phyloP scores from a whole-genome alignment of 2,329 filamentous ascomycete species.

The Magnaporthiopsis rhizophila region DNA sequence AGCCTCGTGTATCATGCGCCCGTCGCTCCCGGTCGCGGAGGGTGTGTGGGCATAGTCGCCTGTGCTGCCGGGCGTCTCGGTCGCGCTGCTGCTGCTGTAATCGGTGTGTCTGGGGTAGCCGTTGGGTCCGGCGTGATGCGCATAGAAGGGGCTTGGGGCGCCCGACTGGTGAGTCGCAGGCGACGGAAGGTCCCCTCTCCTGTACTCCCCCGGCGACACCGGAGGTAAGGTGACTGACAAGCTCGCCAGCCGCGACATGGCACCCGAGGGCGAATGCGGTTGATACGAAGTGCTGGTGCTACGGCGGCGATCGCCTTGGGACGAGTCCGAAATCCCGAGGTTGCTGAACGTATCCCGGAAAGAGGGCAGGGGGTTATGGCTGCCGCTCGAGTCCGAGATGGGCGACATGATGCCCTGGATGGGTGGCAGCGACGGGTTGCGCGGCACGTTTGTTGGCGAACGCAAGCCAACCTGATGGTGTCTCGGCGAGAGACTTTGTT shows the following conservation, averaged over 20 bases:
- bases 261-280: conserved; percentile 27
- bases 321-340: conserved; percentile 16
- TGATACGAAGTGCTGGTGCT: conserved; percentile 11
- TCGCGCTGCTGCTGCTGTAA: conserved; percentile 32
- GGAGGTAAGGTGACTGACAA: conserved; percentile 31
- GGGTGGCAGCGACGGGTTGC: conserved; percentile 19
- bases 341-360: conserved; percentile 28
- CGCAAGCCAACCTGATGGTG: conserved; percentile 13
- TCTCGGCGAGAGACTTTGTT: conserved; percentile 13
- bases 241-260: conserved; percentile 20
- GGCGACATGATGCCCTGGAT: conserved; percentile 28
- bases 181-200: conserved; percentile 37
- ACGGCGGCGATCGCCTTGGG: conserved; percentile 15
- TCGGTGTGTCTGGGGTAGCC: conserved; percentile 30
- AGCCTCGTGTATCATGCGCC: conserved; percentile 48
- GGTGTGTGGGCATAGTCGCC: neutral
- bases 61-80: conserved; percentile 32
- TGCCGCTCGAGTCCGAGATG: conserved; percentile 25
- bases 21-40: conserved; percentile 24
- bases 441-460: conserved; percentile 10
- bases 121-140: conserved; percentile 17
- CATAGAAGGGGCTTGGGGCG: conserved; percentile 30
- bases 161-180: conserved; percentile 31
- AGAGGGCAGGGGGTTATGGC: conserved; percentile 28
- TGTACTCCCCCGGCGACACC: conserved; percentile 37